A percentile compares a stretch with the other conserved stretches of the same genome.
Evolutionary conservation across 805 yeast species (phyloP).

Genomic region (Sugiyamaella chiloensis): DNA sequence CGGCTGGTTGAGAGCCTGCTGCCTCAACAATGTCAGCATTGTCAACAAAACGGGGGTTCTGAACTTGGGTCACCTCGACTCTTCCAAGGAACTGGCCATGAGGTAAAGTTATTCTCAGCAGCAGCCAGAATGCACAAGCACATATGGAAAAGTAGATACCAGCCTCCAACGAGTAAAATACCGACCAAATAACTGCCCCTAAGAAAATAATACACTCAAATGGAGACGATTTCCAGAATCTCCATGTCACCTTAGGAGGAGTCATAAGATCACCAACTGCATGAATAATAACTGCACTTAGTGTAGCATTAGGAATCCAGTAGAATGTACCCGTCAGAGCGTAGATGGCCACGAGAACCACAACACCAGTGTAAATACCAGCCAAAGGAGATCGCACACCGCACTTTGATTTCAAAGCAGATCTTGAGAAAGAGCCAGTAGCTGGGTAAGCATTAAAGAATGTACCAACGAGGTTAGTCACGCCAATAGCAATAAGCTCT

Average conservation of each 20-base stretch:
- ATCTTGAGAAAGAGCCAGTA: constrained; percentile 92
- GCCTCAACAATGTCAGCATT: constrained; percentile 1
- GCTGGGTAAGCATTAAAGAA: constrained; percentile 93
- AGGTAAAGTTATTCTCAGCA: constrained; percentile 77
- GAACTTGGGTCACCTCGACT: constrained; percentile 66
- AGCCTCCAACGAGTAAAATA: constrained; percentile 75
- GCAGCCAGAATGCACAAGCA: constrained; percentile 71
- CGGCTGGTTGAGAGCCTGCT: constrained; percentile 1
- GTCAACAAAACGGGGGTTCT: constrained; percentile 46
- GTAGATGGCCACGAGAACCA: constrained; percentile 83
- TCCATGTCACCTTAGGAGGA: constrained; percentile 44
- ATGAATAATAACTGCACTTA: constrained; percentile 86
- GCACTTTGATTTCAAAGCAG: constrained; percentile 91
- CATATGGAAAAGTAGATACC: constrained; percentile 90
- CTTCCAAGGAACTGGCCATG: constrained; percentile 80
- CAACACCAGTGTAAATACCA: constrained; percentile 84
- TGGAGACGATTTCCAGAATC: constrained; percentile 70
- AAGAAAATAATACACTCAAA: constrained; percentile 70
- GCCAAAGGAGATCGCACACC: constrained; percentile 94
- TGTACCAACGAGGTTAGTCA: constrained; percentile 84
- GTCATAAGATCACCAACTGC: constrained; percentile 87
- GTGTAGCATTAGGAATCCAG: constrained; percentile 86
- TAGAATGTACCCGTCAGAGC: constrained; percentile 79
- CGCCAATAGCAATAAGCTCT: constrained; percentile 91
- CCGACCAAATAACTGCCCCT: constrained; percentile 68